Evolutionary conservation across 345 rosid genomes (phyloP).

Genomic region (Sisymbrium altissimum): DNA sequence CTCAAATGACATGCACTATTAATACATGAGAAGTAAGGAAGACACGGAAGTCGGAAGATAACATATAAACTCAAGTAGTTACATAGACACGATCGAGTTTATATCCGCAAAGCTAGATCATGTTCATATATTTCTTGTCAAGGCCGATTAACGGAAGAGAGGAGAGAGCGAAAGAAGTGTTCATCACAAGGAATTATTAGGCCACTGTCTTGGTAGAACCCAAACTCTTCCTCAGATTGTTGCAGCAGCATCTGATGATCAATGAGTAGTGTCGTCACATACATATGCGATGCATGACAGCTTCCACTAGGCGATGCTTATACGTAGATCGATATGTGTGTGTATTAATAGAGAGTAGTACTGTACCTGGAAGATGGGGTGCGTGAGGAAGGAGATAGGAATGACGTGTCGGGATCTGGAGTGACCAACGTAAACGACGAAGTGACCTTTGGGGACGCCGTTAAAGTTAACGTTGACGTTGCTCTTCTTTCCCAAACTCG

Average conservation of each 20-base stretch:
- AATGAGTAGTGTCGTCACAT: neutral
- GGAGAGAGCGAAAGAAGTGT: conserved; percentile 18
- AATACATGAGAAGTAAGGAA: conserved; percentile 15
- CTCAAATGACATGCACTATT: conserved; percentile 16
- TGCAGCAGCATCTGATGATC: conserved; percentile 31
- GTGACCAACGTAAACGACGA: conserved; percentile 80
- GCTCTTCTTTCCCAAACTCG: conserved; percentile 60
- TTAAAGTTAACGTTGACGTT: conserved; percentile 32
- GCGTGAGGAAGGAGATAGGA: conserved; percentile 66
- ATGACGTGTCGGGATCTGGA: conserved; percentile 66
- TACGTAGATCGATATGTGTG: neutral
- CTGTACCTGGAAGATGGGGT: conserved; percentile 57
- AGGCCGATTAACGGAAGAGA: conserved; percentile 21
- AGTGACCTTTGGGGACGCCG: conserved; percentile 90
- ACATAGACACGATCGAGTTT: neutral
- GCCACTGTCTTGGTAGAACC: conserved; percentile 29
- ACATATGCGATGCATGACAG: neutral
- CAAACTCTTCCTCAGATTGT: conserved; percentile 35
- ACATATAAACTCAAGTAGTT: conserved; percentile 2
- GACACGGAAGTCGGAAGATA: neutral
- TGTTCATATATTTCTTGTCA: neutral
- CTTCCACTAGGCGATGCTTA: neutral
- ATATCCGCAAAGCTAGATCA: neutral
- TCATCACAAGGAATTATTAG: conserved; percentile 34
- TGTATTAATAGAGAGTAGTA: neutral